Evolutionary conservation across 2,329 filamentous ascomycete species (phyloP).

Genomic region (Aspergillus ibericus): DNA sequence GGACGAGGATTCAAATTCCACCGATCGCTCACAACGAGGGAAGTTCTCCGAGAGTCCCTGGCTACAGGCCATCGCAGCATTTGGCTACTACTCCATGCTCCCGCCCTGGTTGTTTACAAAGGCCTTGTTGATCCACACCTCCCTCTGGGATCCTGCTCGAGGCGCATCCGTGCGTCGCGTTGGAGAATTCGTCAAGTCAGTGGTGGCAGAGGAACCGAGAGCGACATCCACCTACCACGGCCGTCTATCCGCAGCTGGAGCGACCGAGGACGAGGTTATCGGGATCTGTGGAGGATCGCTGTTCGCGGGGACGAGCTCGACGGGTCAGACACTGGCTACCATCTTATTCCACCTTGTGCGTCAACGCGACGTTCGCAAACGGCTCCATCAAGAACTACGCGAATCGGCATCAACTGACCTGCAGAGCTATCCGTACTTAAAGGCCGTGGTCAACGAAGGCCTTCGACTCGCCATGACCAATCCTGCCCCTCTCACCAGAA

Average conservation of each 20-base stretch:
- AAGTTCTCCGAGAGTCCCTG: background rate
- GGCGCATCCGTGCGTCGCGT: background rate
- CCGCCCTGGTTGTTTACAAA: background rate
- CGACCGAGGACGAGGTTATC: background rate
- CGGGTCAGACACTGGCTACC: background rate
- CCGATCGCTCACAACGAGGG: background rate
- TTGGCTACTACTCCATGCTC: background rate
- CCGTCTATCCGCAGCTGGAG: background rate
- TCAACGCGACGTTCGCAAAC: background rate
- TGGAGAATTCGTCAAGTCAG: background rate
- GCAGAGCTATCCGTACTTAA: background rate
- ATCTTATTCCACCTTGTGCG: conserved; percentile 8
- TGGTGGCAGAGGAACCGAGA: background rate
- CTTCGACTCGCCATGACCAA: conserved; percentile 6
- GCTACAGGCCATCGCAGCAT: background rate
- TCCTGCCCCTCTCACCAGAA: background rate
- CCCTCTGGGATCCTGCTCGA: background rate
- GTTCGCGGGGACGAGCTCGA: conserved; percentile 4
- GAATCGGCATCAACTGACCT: background rate
- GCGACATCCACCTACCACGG: background rate
- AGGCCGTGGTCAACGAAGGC: background rate
- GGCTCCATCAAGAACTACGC: background rate
- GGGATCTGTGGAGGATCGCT: conserved; percentile 2
- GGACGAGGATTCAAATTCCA: background rate
- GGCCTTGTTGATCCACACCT: background rate